phyloP scores from a whole-genome alignment of 2,329 filamentous ascomycete species.

The Xenosphaeropsis pyriputrescens region DNA sequence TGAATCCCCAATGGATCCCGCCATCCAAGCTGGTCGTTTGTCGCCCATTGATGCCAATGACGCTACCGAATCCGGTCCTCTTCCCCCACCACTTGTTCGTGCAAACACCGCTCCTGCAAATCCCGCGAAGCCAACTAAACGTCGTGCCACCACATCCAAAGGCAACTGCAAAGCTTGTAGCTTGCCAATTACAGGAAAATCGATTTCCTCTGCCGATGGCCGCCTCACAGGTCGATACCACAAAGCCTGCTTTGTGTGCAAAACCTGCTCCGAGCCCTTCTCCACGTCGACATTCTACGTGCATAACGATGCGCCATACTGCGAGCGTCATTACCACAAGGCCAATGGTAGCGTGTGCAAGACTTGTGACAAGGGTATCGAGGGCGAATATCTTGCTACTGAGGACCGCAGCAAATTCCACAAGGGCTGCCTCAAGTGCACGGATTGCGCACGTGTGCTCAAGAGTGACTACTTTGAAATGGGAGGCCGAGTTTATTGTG shows the following conservation, averaged over 20 bases:
- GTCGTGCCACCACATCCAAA: conserved; percentile 12
- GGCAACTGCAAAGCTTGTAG: conserved; percentile 76
- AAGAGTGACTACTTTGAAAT: conserved; percentile 87
- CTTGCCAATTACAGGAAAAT: conserved; percentile 71
- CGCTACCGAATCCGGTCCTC: too few species aligned
- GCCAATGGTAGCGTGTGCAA: conserved; percentile 78
- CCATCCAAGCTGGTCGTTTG: conserved; percentile 23
- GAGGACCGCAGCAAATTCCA: conserved; percentile 70
- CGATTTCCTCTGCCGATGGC: conserved; percentile 84
- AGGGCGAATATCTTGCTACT: conserved; percentile 86
- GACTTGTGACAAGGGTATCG: conserved; percentile 71
- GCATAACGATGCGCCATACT: conserved; percentile 74
- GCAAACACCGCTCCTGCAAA: conserved; percentile 3
- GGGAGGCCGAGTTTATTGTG: conserved; percentile 66
- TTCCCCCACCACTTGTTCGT: conserved; percentile 4
- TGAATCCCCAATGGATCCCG: conserved; percentile 31
- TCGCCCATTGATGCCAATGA: conserved; percentile 9
- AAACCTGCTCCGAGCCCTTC: conserved; percentile 69
- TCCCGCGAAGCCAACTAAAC: conserved; percentile 5
- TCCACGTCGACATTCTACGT: conserved; percentile 88
- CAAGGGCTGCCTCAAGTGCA: conserved; percentile 72
- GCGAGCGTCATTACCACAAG: conserved; percentile 82
- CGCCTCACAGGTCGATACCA: conserved; percentile 88
- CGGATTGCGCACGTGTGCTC: conserved; percentile 59
- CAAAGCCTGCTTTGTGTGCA: conserved; percentile 87